A percentile compares a stretch with the other conserved stretches of the same genome.
phyloP scores from a whole-genome alignment of 2,329 filamentous ascomycete genomes.

The Cladophialophora carrionii region DNA sequence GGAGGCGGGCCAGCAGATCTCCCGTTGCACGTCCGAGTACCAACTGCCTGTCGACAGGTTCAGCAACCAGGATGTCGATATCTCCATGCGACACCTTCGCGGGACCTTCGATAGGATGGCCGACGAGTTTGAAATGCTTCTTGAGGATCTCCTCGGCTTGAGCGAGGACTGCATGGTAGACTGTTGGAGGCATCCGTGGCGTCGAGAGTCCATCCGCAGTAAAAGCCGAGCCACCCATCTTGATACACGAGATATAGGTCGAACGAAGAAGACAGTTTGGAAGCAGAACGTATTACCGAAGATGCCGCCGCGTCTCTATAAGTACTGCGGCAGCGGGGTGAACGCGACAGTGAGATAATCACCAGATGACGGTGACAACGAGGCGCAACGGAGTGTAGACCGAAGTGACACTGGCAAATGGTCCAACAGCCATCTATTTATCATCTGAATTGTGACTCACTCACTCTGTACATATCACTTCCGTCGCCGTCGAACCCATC shows the following conservation, averaged over 20 bases:
- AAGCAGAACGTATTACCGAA: background rate
- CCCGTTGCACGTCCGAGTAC: slow-evolving; percentile 10
- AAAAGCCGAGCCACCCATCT: slow-evolving; percentile 64
- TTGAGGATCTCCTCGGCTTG: slow-evolving; percentile 51
- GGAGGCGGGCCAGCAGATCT: slow-evolving; percentile 14
- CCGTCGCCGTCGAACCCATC: background rate
- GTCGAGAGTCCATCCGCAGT: slow-evolving; percentile 57
- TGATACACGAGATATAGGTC: background rate
- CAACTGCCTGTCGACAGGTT: slow-evolving; percentile 41
- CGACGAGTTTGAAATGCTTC: slow-evolving; percentile 59
- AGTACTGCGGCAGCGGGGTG: background rate
- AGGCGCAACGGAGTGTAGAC: background rate
- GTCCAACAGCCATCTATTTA: background rate
- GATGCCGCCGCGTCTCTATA: background rate
- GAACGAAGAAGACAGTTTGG: background rate
- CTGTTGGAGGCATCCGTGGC: slow-evolving; percentile 64
- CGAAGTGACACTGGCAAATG: background rate
- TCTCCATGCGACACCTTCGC: slow-evolving; percentile 71
- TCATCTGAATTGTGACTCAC: background rate
- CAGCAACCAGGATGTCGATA: slow-evolving; percentile 70
- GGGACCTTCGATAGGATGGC: slow-evolving; percentile 68
- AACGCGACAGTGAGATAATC: background rate
- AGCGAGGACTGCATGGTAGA: slow-evolving; percentile 60
- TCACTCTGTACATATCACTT: background rate
- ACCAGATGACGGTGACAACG: background rate